Evolutionary conservation across 345 rosid species (phyloP), one percentile per base, ranked within the genome.

Genomic region (Acer yangbiense): DNA sequence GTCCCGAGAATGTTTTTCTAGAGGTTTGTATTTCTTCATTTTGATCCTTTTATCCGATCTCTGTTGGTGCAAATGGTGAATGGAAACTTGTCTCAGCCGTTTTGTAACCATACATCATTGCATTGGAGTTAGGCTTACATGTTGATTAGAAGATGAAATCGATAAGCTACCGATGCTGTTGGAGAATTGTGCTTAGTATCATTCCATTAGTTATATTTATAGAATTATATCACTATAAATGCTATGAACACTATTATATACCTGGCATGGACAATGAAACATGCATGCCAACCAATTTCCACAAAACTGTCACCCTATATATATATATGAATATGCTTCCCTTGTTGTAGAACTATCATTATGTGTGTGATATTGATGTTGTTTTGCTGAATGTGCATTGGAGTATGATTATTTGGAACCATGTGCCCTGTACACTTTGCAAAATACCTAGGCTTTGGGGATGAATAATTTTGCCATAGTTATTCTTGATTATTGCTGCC

Each of bases 1-100:
- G 88, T 72, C 88, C 85, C 35, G 81, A 89, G 82, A 89, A 90
- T 84, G 86, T 93, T 66, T 87, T 95, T 88, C 87, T 95, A 32
- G 95, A 95, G 98, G 98, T 93, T 65, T 39, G 87, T 77, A 20
- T 71, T 27, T 54, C 16, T 66, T 72, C 65, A 14, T n/a, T 57
- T 10, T 69, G 32, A 9, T 43, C 57, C 58, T 57, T 50, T 2
- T 17, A 2, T 63, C 11, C 54, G 50, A 39, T 18, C 23, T 20
- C 27, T 63, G 39, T 48, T 17, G n/a, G 18, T 74, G 25, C 25
- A 17, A 25, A 44, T 63, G 69, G 44, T 25, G 25, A 32, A 63
- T 63, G 11, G 18, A 52, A 16, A 25, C 25, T 62, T 46, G 27
- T 62, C 9, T 17, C 25, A 44, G 43, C 44, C 25, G 9, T 74